Evolutionary conservation across 129 eudicot genomes (phyloP), one percentile per base, ranked within the genome.

Genomic region (Pittosporum tobira): DNA sequence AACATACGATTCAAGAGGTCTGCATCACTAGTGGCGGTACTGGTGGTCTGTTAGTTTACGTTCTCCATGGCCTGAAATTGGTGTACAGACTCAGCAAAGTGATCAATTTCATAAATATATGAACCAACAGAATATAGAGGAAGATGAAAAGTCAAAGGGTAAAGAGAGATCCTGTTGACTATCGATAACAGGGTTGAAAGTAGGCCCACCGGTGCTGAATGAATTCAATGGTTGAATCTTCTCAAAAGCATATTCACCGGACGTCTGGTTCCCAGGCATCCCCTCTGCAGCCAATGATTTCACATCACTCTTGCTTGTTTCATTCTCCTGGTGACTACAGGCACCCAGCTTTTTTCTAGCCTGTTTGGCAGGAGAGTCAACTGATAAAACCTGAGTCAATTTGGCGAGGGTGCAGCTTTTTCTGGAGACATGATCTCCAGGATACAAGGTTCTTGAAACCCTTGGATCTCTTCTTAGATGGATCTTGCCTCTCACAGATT

Each of bases 391-490:
- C 40, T 15, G 19, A 46, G 21, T n/a, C 50, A 12, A 12, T 20
- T 12, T 18, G 3, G 50, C 50, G 19, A 20, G 13, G 19, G 27
- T 7, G 21, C 16, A n/a, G 22, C 42, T 28, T 16, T 28, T 29
- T 27, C 28, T 53, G 22, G 31, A 53, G 22, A 53, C 38, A 28
- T 27, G 40, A 19, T 53, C 59, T 28, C 42, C 59, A 53, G 59
- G 0, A 27, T 22, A 21, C 38, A 25, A 25, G 14, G 11, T 48
- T 15, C n/a, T n/a, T n/a, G n/a, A n/a, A n/a, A n/a, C n/a, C n/a
- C n/a, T n/a, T n/a, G n/a, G n/a, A n/a, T n/a, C n/a, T n/a, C n/a
- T n/a, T n/a, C n/a, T n/a, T n/a, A n/a, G n/a, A n/a, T n/a, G n/a
- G n/a, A n/a, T n/a, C n/a, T n/a, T n/a, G n/a, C n/a, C n/a, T n/a